Evolutionary conservation across 2,329 filamentous ascomycete species (phyloP), one percentile per base, ranked within the genome.

Genomic region (Sarocladium strictum): DNA sequence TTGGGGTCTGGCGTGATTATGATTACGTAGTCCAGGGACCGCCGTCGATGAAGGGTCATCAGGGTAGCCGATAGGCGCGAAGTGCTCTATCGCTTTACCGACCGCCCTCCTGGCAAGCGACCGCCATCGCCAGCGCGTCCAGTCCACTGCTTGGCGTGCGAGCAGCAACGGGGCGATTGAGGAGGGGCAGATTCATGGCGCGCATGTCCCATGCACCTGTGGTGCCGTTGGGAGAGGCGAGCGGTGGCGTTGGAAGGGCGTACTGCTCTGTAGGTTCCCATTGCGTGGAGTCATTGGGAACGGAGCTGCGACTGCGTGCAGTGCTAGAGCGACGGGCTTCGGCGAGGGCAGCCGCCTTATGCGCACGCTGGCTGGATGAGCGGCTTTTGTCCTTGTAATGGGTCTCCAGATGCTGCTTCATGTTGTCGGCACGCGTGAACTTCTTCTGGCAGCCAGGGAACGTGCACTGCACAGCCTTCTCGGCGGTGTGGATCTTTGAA

Each of bases 341-440:
- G 55, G 67, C 59, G 56, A 72, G 55, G 35, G 67, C 61, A 54
- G 65, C 54, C 54, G 65, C 54, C 61, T 69, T 64, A 60, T 65
- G 64, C 33, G 62, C 61, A 57, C 68, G 65, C 58, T 66, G 60
- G 57, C 67, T 62, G 2, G 73, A 71, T 2, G 72, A 70, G 26
- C 78, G 74, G 29, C 72, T 72, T 70, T 80, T 81, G 59, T 84
- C 79, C 69, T 84, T 85, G 70, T 81, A 86, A 67, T 92, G 88
- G 0, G 87, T 91, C 63, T 89, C 82, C 27, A 89, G 78, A 64
- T 92, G 88, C 71, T 91, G 88, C 76, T 90, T 90, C 88, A 92
- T 92, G 75, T 92, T 92, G 76, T 92, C 88, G 62, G 86, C 85
- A 59, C 88, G 85, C 11, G 87, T 90, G 62, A 92, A 92, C 64